phyloP scores from a whole-genome alignment of 805 yeast species.

The Kodamaea neixiangensis region DNA sequence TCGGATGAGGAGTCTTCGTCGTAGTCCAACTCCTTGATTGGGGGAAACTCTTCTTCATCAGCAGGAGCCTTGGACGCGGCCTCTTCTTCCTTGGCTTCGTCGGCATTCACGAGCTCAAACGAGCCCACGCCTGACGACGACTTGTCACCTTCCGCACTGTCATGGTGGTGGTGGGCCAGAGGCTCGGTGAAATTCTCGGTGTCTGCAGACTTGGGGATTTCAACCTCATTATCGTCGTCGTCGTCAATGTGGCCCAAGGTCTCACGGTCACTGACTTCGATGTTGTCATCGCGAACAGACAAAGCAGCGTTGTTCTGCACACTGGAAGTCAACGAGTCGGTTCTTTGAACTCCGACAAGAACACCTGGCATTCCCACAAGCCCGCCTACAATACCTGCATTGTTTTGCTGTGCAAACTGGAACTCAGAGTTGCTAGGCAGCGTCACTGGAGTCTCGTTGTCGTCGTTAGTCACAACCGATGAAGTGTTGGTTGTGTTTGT shows the following conservation, averaged over 20 bases:
- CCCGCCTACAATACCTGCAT: slow-evolving; percentile 38
- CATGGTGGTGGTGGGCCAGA: not conserved
- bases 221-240: slow-evolving; percentile 27
- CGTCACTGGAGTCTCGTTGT: slow-evolving; percentile 48
- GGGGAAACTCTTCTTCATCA: slow-evolving; percentile 57
- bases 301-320: slow-evolving; percentile 90
- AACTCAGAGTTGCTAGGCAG: slow-evolving; percentile 51
- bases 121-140: slow-evolving; percentile 50
- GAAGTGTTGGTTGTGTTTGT: slow-evolving; percentile 7
- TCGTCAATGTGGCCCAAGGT: slow-evolving; percentile 28
- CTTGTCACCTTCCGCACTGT: slow-evolving; percentile 39
- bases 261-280: slow-evolving; percentile 46
- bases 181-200: slow-evolving; percentile 11
- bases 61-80: slow-evolving; percentile 1
- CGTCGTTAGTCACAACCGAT: slow-evolving; percentile 18
- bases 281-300: slow-evolving; percentile 77
- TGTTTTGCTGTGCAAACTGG: slow-evolving; percentile 39
- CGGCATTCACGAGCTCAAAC: slow-evolving; percentile 55
- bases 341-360: slow-evolving; percentile 53
- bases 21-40: slow-evolving; percentile 55
- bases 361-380: slow-evolving; percentile 48
- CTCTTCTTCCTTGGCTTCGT: slow-evolving; percentile 37
- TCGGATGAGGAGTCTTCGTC: slow-evolving; percentile 47
- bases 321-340: slow-evolving; percentile 84
- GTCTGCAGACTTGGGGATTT: slow-evolving; percentile 4